Conservation (phyloP, 2,329 filamentous ascomycete species). For the Paradendryphiella salina region DNA sequence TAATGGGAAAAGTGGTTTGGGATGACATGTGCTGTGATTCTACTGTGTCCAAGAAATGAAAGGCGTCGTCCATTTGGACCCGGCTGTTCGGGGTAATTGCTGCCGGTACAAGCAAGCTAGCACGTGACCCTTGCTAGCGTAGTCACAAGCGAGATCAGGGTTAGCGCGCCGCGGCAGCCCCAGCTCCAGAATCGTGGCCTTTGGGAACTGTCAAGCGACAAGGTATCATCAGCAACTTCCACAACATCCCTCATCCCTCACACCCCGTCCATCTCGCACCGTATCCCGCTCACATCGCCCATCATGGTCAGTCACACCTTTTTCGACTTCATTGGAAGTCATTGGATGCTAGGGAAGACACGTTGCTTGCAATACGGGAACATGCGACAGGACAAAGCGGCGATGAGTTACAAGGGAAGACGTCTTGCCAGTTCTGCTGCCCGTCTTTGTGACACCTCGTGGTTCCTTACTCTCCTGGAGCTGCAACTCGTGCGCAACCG, state of each 20-base stretch:
- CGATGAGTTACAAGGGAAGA: background rate
- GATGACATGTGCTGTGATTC: background rate
- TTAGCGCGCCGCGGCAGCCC: slow-evolving; percentile 26
- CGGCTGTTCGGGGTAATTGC: slow-evolving; percentile 3
- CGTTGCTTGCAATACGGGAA: slow-evolving; percentile 4
- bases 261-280: slow-evolving; percentile 5
- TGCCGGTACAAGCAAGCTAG: slow-evolving; percentile 4
- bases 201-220: slow-evolving; percentile 22
- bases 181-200: slow-evolving; percentile 44
- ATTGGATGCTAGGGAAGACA: slow-evolving; percentile 8
- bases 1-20: slow-evolving; percentile 39
- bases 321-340: background rate
- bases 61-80: background rate
- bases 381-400: slow-evolving; percentile 9
- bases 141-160: slow-evolving; percentile 17
- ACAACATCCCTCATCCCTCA: slow-evolving; percentile 13
- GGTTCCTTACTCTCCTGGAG: background rate
- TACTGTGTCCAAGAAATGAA: no score
- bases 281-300: slow-evolving; percentile 6
- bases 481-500: background rate
- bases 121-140: slow-evolving; percentile 30
- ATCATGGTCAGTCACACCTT: slow-evolving; percentile 26
- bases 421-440: background rate
- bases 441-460: background rate
- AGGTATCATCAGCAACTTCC: slow-evolving; percentile 20